Percentiles rank a stretch among this genome's conserved stretches.
These are phyloP conservation scores for Lactuca saligna DNA, from an alignment of 129 eudicot genomes.

Conservation along the genomic window DNA sequence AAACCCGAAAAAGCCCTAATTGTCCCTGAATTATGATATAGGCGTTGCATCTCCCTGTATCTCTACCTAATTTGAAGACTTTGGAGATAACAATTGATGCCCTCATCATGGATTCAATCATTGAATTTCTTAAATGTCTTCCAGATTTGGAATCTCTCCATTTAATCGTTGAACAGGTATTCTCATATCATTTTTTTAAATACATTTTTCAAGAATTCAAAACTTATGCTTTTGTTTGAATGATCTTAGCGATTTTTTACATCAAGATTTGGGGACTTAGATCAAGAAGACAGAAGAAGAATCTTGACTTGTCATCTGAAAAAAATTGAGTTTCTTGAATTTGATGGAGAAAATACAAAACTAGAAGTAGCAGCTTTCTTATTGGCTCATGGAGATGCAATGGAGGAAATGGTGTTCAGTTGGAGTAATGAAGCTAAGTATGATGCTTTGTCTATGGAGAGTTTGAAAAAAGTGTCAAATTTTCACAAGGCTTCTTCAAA, in stretches of 20 bases:
- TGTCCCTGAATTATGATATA: too few species aligned
- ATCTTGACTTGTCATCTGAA: constrained; percentile 7
- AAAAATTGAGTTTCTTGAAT: not conserved
- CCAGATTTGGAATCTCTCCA: not conserved
- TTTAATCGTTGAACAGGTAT: constrained; percentile 10
- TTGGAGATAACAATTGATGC: not conserved
- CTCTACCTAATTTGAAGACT: constrained; percentile 6
- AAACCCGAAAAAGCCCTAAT: too few species aligned
- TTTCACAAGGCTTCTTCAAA: not conserved
- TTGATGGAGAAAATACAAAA: constrained; percentile 21
- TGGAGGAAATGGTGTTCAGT: too few species aligned
- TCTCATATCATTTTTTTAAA: not conserved
- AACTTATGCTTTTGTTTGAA: too few species aligned
- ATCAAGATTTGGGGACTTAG: not conserved
- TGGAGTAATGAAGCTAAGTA: not conserved
- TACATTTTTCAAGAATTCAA: not conserved
- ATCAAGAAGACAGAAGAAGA: not conserved
- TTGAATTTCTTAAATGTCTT: constrained; percentile 6
- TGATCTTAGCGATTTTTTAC: too few species aligned
- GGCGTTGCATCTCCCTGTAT: not conserved
- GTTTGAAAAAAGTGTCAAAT: not conserved
- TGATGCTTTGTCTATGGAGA: not conserved
- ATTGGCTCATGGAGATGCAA: not conserved
- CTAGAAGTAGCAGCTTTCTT: not conserved
- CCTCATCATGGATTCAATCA: not conserved